phyloP scores from a whole-genome alignment of 768 basidiomycete species.

The Harrya chromipes region DNA sequence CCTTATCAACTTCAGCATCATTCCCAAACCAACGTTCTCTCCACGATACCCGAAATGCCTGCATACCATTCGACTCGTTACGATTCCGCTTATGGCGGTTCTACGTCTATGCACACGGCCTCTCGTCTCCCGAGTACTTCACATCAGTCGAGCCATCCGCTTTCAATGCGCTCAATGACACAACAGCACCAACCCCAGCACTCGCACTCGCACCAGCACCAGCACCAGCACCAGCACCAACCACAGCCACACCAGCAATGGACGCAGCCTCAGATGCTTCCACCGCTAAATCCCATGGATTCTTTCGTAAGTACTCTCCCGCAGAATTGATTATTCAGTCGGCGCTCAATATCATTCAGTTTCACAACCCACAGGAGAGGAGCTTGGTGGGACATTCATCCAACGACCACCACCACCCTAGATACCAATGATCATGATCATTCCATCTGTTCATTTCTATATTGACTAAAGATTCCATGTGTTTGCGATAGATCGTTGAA shows the following conservation, averaged over 20 bases:
- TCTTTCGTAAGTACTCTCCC: conserved; percentile 52
- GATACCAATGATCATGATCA: conserved; percentile 48
- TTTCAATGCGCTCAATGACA: conserved; percentile 49
- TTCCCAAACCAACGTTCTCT: conserved; percentile 42
- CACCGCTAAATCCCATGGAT: conserved; percentile 54
- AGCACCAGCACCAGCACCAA: conserved; percentile 26
- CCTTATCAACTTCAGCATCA: conserved; percentile 44
- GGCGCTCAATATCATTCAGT: conserved; percentile 15
- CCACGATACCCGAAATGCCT: conserved; percentile 58
- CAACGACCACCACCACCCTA: conserved; percentile 46
- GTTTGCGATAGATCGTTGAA: conserved; percentile 46
- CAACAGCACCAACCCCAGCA: conserved; percentile 38
- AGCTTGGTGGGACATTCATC: conserved; percentile 47
- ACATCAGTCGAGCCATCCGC: conserved; percentile 28
- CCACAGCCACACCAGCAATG: conserved; percentile 41
- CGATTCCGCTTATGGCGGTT: conserved; percentile 45
- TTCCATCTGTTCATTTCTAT: conserved; percentile 19
- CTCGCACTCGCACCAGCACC: conserved; percentile 30
- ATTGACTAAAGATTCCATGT: conserved; percentile 36
- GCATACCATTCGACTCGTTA: conserved; percentile 53
- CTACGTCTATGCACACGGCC: conserved; percentile 29
- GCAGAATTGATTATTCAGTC: background rate
- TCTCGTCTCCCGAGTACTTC: conserved; percentile 39
- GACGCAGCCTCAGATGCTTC: conserved; percentile 44
- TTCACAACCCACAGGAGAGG: conserved; percentile 43